Evolutionary conservation across 495 filamentous ascomycete genomes (phyloP), one percentile per base, ranked within the genome.

Genomic region (Penicillium coprophilum): DNA sequence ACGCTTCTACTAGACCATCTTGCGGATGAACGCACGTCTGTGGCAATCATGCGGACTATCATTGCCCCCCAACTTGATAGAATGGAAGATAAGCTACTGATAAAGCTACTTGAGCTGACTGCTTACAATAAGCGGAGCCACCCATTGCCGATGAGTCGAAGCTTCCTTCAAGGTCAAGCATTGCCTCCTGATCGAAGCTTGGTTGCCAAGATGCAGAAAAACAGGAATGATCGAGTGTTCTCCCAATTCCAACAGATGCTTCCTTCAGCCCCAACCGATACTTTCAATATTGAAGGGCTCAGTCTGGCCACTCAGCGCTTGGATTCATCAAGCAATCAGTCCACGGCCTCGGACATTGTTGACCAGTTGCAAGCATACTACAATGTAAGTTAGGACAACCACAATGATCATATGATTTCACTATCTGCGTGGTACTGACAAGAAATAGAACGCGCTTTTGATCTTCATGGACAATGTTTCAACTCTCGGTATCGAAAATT

Each of bases 391-490:
- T 15, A n/a, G 8, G 28, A 21, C 20, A 47, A 47, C 17, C 8
- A 41, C 20, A 2, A 10, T 10, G 11, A 38, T 4, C 17, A 36
- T 57, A 38, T 32, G 19, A n/a, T 23, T 38, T 13, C 28, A 15
- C 1, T 15, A 6, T 36, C 32, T 36, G 2, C 13, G 39, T 27
- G 10, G 12, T 51, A 13, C 34, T 56, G 17, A 44, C 28, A 6
- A 40, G 9, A 20, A 19, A 19, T 54, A 87, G 86, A 79, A 82
- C 60, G 79, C 85, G 0, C 63, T 85, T 50, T 76, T 80, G 57
- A 77, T 74, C 0, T 86, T 89, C 62, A 67, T 85, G n/a, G 83
- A 89, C 36, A 82, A 87, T 41, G 58, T 88, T 24, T 74, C 80
- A 15, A 77, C 76, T 5, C 72, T 85, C 38, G 85, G 78, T 4